Base-by-base conservation (phyloP, 1,139 yeast genomes). In the Yamadazyma epiphylla region DNA sequence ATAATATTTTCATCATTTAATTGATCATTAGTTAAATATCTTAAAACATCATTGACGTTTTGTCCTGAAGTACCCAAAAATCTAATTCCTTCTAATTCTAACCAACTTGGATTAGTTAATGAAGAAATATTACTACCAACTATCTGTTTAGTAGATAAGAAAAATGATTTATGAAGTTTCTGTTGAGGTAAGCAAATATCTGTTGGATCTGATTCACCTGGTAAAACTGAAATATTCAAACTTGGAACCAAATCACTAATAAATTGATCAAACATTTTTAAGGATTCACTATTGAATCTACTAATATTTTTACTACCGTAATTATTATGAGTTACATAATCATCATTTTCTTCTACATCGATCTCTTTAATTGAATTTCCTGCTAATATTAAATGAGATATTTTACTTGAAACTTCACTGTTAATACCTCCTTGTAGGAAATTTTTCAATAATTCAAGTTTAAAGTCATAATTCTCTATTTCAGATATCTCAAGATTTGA, bases 161-260 rank as follows among this genome's bases (percentile, higher is more conserved):
- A 78, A 36, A 91, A 64, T 1, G 95, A 81, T 34, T 66, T 68
- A 51, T 91, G 96, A 11, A 91, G 55, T 3, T 95, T 85, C 51
- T 85, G 96, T 55, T 91, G 97, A 0, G 99, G 99, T 38, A 87
- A 57, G 33, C 94, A 76, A 12, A 74, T 63, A 42, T 84, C 95
- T 6, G 88, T 79, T 0, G 96, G 95, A 53, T 91, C 99, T 5
- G 66, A 58, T 4, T 62, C 70, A 4, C 98, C 98, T 0, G 98
- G 96, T 79, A 91, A 71, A 4, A 94, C 51, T 22, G 81, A 73
- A 5, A 89, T 77, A 0, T 94, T 82, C 13, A 87, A 56, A 4
- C 81, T 65, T 7, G 68, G 55, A 4, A 80, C 58, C 3, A 86
- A 39, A n/a, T 81, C 82, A 3, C 65, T 55, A 5, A 89, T 43